phyloP scores from a whole-genome alignment of 495 filamentous ascomycete species.

The Cudoniella acicularis region DNA sequence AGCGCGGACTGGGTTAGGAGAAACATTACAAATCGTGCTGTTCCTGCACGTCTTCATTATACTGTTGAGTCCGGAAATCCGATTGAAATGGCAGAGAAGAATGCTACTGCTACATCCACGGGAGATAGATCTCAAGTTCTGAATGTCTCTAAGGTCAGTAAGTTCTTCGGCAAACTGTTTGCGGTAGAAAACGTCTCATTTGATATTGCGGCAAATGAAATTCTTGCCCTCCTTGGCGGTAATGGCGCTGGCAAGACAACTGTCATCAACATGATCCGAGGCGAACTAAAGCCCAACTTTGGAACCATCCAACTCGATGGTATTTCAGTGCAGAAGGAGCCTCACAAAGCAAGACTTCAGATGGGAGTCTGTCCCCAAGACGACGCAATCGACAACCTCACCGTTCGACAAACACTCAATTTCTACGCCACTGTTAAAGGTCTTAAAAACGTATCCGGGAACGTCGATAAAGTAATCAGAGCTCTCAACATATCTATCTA shows the following conservation, averaged over 20 bases:
- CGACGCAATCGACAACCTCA: conserved; percentile 40
- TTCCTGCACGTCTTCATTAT: conserved; percentile 22
- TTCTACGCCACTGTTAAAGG: conserved; percentile 49
- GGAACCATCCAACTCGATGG: conserved; percentile 21
- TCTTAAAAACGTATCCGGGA: conserved; percentile 37
- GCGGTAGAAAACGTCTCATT: conserved; percentile 37
- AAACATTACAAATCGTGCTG: conserved; percentile 16
- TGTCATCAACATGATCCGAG: conserved; percentile 25
- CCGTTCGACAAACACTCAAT: conserved; percentile 39
- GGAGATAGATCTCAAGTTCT: conserved; percentile 18
- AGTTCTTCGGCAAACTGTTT: conserved; percentile 28
- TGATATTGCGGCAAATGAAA: conserved; percentile 29
- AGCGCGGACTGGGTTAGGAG: conserved; percentile 22
- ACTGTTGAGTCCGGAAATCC: conserved; percentile 10
- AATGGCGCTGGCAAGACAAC: conserved; percentile 27
- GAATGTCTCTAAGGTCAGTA: conserved; percentile 25
- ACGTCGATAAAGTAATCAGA: conserved; percentile 34
- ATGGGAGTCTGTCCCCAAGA: conserved; percentile 26
- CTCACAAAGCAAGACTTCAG: conserved; percentile 16
- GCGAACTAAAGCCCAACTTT: conserved; percentile 22
- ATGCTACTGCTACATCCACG: not conserved
- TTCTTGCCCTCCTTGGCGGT: conserved; percentile 34
- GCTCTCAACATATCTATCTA: conserved; percentile 34
- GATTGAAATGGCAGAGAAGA: conserved; percentile 7
- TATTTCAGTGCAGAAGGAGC: conserved; percentile 13